Conservation (phyloP, 2,329 filamentous ascomycete species). For the Helicocarpus griseus region DNA sequence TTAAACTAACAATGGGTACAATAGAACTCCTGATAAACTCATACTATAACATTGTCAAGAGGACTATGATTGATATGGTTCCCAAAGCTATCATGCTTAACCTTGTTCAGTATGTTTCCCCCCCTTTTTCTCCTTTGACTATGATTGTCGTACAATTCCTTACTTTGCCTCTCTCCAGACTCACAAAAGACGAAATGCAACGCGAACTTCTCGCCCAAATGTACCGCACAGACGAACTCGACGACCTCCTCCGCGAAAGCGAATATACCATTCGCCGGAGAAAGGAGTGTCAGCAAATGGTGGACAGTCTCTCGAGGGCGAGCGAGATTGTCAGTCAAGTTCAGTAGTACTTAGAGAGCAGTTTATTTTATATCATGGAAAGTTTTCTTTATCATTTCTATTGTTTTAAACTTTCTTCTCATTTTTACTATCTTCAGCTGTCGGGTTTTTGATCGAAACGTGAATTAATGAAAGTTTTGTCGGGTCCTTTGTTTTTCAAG, state of each 20-base stretch:
- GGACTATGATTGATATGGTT: slow-evolving; percentile 99
- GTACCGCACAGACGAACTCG: slow-evolving; percentile 83
- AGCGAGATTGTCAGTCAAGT: slow-evolving; percentile 90
- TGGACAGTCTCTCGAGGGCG: slow-evolving; percentile 79
- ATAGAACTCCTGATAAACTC: slow-evolving; percentile 87
- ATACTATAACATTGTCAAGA: slow-evolving; percentile 96
- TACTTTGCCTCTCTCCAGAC: too few species aligned
- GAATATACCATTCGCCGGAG: slow-evolving; percentile 90
- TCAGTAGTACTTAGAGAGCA: slow-evolving; percentile 32
- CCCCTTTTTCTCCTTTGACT: neutral
- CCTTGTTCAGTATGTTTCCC: slow-evolving; percentile 70
- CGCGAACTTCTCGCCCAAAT: slow-evolving; percentile 92
- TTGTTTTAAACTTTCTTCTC: neutral
- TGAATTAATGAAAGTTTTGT: too few species aligned
- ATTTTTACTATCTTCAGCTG: too few species aligned
- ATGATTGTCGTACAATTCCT: too few species aligned
- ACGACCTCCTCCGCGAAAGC: slow-evolving; percentile 93
- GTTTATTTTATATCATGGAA: too few species aligned
- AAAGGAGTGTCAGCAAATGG: slow-evolving; percentile 99
- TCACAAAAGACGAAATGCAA: slow-evolving; percentile 98
- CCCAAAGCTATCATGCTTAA: slow-evolving; percentile 98
- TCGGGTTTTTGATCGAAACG: too few species aligned
- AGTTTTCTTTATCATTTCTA: neutral
- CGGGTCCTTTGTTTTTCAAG: neutral
- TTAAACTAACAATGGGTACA: neutral